Percentiles rank a stretch among this genome's conserved stretches.
Evolutionary conservation across 352 stramenopile species (phyloP).

Genomic region (Phytopythium litorale): DNA sequence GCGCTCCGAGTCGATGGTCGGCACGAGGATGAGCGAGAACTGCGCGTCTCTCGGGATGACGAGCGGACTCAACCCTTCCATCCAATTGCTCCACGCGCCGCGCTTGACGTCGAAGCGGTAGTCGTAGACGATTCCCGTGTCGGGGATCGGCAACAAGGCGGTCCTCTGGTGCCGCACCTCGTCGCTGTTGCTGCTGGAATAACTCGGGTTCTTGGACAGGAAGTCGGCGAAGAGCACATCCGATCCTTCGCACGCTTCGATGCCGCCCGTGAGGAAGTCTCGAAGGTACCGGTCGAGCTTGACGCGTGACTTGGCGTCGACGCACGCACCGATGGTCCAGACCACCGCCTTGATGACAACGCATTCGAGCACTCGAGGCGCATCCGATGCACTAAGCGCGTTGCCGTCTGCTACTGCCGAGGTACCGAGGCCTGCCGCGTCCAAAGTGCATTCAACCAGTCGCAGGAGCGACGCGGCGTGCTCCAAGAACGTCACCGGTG

Average conservation of each 20-base stretch:
- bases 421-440: constrained; percentile 49
- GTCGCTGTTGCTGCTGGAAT: constrained; percentile 25
- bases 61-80: constrained; percentile 45
- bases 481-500: constrained; percentile 87
- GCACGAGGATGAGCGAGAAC: constrained; percentile 90
- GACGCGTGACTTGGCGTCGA: constrained; percentile 81
- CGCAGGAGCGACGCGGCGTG: constrained; percentile 82
- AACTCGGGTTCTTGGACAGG: constrained; percentile 77
- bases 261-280: constrained; percentile 49
- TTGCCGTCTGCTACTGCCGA: background rate
- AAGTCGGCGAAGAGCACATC: constrained; percentile 78
- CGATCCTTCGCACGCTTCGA: constrained; percentile 27
- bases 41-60: constrained; percentile 67
- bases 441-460: constrained; percentile 81
- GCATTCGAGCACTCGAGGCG: constrained; percentile 77
- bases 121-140: constrained; percentile 86
- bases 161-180: constrained; percentile 12
- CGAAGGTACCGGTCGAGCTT: constrained; percentile 86
- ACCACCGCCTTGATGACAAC: constrained; percentile 84
- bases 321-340: constrained; percentile 91
- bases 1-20: constrained; percentile 91
- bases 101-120: constrained; percentile 89
- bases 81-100: constrained; percentile 78
- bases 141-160: constrained; percentile 42
- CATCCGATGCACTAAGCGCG: constrained; percentile 25